These are phyloP conservation scores for Endotrypanum monterogeii DNA, from an alignment of 208 protist species.

Conservation along the genomic window DNA sequence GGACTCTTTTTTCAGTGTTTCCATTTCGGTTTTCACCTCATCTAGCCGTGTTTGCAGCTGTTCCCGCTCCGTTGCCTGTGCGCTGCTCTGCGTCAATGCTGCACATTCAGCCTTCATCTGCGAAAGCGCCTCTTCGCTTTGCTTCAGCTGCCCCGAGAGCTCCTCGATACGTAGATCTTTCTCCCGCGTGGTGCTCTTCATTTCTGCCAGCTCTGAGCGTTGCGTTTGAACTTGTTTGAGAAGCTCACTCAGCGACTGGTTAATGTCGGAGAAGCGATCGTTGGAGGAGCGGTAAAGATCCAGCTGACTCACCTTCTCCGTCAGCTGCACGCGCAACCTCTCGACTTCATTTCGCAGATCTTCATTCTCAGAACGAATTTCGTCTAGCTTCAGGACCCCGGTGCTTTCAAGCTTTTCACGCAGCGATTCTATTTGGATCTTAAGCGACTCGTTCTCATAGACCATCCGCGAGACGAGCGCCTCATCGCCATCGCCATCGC, in stretches of 20 bases:
- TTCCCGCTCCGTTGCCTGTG: background rate
- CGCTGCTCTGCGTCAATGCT: background rate
- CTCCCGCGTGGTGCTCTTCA: slow-evolving; percentile 26
- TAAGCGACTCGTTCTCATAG: slow-evolving; percentile 64
- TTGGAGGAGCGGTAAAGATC: slow-evolving; percentile 34
- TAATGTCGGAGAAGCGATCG: slow-evolving; percentile 50
- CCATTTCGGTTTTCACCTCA: slow-evolving; percentile 17
- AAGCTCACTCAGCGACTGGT: slow-evolving; percentile 38
- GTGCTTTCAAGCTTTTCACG: slow-evolving; percentile 40
- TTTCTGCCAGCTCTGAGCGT: slow-evolving; percentile 36
- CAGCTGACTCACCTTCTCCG: slow-evolving; percentile 53
- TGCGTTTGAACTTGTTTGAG: slow-evolving; percentile 35
- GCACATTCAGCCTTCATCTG: slow-evolving; percentile 2
- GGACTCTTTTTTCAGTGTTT: slow-evolving; percentile 6
- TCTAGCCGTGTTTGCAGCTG: slow-evolving; percentile 13
- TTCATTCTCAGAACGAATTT: slow-evolving; percentile 35
- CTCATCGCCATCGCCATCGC: slow-evolving; percentile 9
- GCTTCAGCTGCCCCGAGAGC: slow-evolving; percentile 24
- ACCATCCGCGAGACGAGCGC: slow-evolving; percentile 38
- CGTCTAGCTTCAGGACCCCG: slow-evolving; percentile 31
- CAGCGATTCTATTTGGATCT: slow-evolving; percentile 45
- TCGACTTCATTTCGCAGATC: slow-evolving; percentile 27
- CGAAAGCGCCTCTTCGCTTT: slow-evolving; percentile 18
- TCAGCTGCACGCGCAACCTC: slow-evolving; percentile 35
- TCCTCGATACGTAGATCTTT: slow-evolving; percentile 37